These are phyloP conservation scores for Orobanche coerulescens DNA, from an alignment of 257 asterid species.

Conservation along the genomic window DNA sequence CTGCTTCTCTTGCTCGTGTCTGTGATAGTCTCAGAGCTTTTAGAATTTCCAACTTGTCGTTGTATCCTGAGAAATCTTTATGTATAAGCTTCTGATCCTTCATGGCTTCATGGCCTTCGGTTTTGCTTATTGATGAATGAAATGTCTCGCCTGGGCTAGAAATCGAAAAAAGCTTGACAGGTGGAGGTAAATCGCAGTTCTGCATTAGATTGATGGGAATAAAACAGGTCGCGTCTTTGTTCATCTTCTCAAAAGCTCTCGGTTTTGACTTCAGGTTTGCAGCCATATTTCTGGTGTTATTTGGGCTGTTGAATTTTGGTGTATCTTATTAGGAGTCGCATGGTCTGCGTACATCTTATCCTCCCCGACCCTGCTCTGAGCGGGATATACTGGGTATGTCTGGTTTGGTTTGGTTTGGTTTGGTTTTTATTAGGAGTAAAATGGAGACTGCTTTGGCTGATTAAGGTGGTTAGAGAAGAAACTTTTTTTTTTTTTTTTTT, in stretches of 20 bases:
- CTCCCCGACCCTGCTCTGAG: too few relatives aligned
- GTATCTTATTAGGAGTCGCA: neutral
- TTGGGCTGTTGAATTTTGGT: neutral
- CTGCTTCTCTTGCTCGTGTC: slow-evolving; percentile 62
- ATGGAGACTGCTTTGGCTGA: slow-evolving; percentile 2
- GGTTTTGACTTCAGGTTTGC: too few relatives aligned
- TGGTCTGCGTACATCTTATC: too few relatives aligned
- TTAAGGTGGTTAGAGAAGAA: slow-evolving; percentile 13
- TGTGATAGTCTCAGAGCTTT: slow-evolving; percentile 54
- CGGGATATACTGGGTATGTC: too few relatives aligned
- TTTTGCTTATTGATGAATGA: slow-evolving; percentile 18
- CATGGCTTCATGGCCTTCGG: slow-evolving; percentile 10
- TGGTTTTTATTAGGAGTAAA: slow-evolving; percentile 10
- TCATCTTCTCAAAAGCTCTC: slow-evolving; percentile 19
- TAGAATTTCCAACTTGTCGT: slow-evolving; percentile 39
- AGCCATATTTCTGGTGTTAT: slow-evolving; percentile 21
- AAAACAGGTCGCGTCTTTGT: slow-evolving; percentile 28
- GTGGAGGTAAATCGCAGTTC: slow-evolving; percentile 72
- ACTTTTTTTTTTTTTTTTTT: too few relatives aligned
- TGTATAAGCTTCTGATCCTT: neutral
- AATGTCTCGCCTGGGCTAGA: slow-evolving; percentile 29
- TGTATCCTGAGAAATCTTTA: neutral
- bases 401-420: too few relatives aligned
- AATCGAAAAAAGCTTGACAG: slow-evolving; percentile 41
- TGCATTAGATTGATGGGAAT: slow-evolving; percentile 42